Evolutionary conservation across 176 grass and related monocot genomes (phyloP).

Genomic region (Eragrostis curvula): DNA sequence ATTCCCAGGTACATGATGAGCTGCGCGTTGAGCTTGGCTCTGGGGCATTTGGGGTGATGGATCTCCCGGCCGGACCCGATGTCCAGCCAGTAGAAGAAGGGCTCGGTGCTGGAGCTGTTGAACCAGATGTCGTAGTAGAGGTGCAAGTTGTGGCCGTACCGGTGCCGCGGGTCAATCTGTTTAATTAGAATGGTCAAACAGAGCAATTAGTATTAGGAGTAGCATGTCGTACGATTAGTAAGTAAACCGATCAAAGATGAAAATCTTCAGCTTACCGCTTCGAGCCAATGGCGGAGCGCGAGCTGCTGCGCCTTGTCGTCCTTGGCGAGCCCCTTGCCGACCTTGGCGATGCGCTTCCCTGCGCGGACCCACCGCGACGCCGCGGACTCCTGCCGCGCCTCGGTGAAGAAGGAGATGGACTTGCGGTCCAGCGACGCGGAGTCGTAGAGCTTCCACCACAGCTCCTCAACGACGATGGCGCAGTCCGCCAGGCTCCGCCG

Average conservation of each 20-base stretch:
- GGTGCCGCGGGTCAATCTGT: slow-evolving; percentile 80
- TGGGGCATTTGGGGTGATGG: slow-evolving; percentile 57
- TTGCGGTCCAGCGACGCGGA: slow-evolving; percentile 57
- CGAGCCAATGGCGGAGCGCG: slow-evolving; percentile 75
- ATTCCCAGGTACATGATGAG: slow-evolving; percentile 68
- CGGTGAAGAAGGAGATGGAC: slow-evolving; percentile 72
- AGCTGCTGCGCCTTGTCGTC: slow-evolving; percentile 80
- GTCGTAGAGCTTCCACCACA: slow-evolving; percentile 86
- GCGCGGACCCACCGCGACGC: slow-evolving; percentile 71
- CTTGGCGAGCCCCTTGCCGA: slow-evolving; percentile 77
- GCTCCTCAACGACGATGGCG: slow-evolving; percentile 74
- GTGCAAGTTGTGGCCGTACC: slow-evolving; percentile 84
- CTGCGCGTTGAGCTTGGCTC: slow-evolving; percentile 60
- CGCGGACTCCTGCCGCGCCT: slow-evolving; percentile 51
- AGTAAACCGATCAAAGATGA: too few relatives aligned
- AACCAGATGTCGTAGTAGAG: slow-evolving; percentile 82
- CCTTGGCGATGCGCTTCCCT: slow-evolving; percentile 56
- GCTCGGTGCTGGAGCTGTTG: slow-evolving; percentile 65
- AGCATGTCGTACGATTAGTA: too few relatives aligned
- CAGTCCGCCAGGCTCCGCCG: slow-evolving; percentile 77
- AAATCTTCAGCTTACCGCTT: slow-evolving; percentile 50
- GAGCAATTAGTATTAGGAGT: too few relatives aligned
- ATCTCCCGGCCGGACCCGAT: slow-evolving; percentile 68
- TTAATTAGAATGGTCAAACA: too few relatives aligned
- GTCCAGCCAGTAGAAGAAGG: slow-evolving; percentile 91